These are phyloP conservation scores for Phytophthora pini DNA, from an alignment of 352 stramenopile species.

Conservation along the genomic window DNA sequence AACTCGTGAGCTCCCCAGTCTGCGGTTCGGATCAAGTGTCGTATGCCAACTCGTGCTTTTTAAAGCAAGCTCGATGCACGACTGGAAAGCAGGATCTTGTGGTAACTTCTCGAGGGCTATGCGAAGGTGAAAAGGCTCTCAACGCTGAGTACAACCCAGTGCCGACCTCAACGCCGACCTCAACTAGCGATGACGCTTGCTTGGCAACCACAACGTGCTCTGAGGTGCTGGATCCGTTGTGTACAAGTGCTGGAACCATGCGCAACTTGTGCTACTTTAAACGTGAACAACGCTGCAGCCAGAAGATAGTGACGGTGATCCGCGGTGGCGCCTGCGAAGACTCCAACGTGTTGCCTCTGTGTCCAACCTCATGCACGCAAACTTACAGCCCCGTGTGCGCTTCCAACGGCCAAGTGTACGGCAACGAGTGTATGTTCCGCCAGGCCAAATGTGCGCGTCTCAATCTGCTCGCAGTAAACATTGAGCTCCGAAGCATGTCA, in stretches of 20 bases:
- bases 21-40: slow-evolving; percentile 54
- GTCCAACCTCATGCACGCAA: slow-evolving; percentile 45
- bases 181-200: slow-evolving; percentile 1
- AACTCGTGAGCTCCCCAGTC: slow-evolving; percentile 46
- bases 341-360: slow-evolving; percentile 28
- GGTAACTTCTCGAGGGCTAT: slow-evolving; percentile 35
- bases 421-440: slow-evolving; percentile 63
- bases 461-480: slow-evolving; percentile 26
- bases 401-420: slow-evolving; percentile 58
- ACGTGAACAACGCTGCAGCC: slow-evolving; percentile 38
- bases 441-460: slow-evolving; percentile 50
- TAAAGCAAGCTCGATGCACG: slow-evolving; percentile 52
- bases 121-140: slow-evolving; percentile 29
- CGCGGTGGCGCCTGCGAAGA: slow-evolving; percentile 36
- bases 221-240: slow-evolving; percentile 55
- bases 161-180: not conserved
- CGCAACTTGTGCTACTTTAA: slow-evolving; percentile 52
- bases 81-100: slow-evolving; percentile 22
- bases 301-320: slow-evolving; percentile 30
- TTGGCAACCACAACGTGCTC: slow-evolving; percentile 43
- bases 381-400: slow-evolving; percentile 54
- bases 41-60: slow-evolving; percentile 62
- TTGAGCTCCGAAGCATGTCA: slow-evolving; percentile 19
- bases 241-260: slow-evolving; percentile 53
- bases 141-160: slow-evolving; percentile 44